Conservation (phyloP, 164 flowering plant species). For the Kingdonia uniflora region DNA sequence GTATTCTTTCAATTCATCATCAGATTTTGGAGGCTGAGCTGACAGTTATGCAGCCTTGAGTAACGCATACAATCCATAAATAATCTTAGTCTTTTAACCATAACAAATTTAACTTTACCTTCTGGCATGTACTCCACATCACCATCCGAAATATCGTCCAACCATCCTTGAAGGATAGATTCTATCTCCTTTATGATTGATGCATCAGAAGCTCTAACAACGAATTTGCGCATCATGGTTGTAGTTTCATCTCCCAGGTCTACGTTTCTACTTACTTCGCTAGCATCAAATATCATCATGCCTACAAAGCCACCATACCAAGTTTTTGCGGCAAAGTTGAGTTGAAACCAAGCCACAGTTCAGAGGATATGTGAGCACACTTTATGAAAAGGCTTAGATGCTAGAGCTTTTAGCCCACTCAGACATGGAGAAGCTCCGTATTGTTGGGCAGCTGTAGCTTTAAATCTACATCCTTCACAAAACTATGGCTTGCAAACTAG, state of each 20-base stretch:
- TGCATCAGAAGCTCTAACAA: conserved; percentile 90
- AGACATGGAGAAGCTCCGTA: conserved; percentile 91
- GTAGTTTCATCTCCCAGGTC: conserved; percentile 97
- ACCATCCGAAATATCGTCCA: conserved; percentile 91
- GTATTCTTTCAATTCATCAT: conserved; percentile 28
- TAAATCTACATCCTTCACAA: conserved; percentile 99
- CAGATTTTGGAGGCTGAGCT: conserved; percentile 39
- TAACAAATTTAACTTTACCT: conserved; percentile 83
- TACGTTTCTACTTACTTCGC: conserved; percentile 98
- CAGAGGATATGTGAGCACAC: conserved; percentile 45
- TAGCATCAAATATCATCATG: conserved; percentile 99
- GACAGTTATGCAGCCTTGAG: conserved; percentile 84
- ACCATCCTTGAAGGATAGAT: conserved; percentile 81
- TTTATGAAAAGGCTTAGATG: conserved; percentile 89
- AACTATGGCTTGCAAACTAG: conserved; percentile 90
- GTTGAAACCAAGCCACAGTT: conserved; percentile 24
- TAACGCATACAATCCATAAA: conserved; percentile 82
- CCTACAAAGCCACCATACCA: conserved; percentile 96
- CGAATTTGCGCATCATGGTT: conserved; percentile 91
- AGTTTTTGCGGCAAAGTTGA: conserved; percentile 93
- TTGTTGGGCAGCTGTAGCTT: conserved; percentile 97
- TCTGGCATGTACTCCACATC: conserved; percentile 92
- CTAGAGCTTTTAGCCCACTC: conserved; percentile 79
- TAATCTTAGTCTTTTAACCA: conserved; percentile 66
- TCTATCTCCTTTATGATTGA: conserved; percentile 80